phyloP scores from a whole-genome alignment of 1,139 yeast genomes.

The Blastobotrys elegans region DNA sequence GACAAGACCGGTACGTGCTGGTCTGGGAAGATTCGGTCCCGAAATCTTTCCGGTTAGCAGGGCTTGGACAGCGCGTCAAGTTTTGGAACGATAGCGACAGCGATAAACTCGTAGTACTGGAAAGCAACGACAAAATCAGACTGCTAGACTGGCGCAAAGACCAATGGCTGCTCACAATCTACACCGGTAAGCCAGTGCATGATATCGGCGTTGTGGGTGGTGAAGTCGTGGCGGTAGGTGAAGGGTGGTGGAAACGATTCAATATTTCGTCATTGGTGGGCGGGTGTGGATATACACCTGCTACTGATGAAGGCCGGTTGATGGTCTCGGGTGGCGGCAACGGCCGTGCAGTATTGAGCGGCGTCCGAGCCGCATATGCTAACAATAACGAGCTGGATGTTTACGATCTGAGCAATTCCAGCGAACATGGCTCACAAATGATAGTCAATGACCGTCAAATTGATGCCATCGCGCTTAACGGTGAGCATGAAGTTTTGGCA shows the following conservation, averaged over 20 bases:
- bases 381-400: not conserved
- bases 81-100: conserved; percentile 34
- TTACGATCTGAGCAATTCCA: conserved; percentile 2
- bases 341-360: not conserved
- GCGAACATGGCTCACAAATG: conserved; percentile 1
- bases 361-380: not conserved
- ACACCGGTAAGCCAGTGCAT: conserved; percentile 28
- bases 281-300: conserved; percentile 28
- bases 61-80: conserved; percentile 30
- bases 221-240: conserved; percentile 33
- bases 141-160: conserved; percentile 35
- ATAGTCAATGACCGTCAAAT: conserved; percentile 4
- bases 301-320: conserved; percentile 20
- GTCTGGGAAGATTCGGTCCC: conserved; percentile 32
- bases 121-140: conserved; percentile 30
- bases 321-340: not conserved
- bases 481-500: conserved; percentile 6
- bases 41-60: conserved; percentile 19
- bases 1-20: conserved; percentile 32
- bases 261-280: conserved; percentile 23
- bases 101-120: conserved; percentile 34
- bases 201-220: conserved; percentile 29
- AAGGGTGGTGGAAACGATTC: conserved; percentile 36
- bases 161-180: conserved; percentile 32
- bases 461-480: conserved; percentile 2